These are phyloP conservation scores for Globisporangium yorkense DNA, from an alignment of 352 stramenopile species.

Conservation along the genomic window DNA sequence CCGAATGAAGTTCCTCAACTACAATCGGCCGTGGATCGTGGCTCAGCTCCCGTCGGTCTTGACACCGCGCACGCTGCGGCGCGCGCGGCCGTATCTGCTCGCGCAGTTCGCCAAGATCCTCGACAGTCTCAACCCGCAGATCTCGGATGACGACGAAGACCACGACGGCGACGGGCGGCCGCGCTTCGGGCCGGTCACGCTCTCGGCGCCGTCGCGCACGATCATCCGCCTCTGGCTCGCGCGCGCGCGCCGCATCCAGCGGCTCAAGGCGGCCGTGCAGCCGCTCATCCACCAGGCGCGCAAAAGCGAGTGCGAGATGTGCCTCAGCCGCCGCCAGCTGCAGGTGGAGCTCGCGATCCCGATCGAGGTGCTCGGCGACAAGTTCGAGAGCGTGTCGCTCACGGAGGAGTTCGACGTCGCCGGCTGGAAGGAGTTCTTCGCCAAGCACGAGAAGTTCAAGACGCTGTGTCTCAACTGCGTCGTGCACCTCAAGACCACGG, in stretches of 20 bases:
- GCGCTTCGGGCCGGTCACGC: constrained; percentile 87
- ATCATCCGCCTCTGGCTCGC: constrained; percentile 93
- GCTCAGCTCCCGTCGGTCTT: constrained; percentile 93
- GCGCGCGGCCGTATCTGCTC: constrained; percentile 91
- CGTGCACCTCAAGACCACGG: constrained; percentile 57
- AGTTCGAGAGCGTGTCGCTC: constrained; percentile 86
- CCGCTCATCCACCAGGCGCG: constrained; percentile 88
- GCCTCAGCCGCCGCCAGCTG: constrained; percentile 90
- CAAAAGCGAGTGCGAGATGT: constrained; percentile 94
- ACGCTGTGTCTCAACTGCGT: constrained; percentile 94
- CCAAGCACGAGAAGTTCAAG: constrained; percentile 91
- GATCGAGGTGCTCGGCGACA: constrained; percentile 90
- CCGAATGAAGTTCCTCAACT: constrained; percentile 96
- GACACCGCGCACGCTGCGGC: constrained; percentile 89
- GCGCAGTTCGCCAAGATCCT: constrained; percentile 96
- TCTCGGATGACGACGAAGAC: constrained; percentile 92
- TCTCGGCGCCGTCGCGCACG: constrained; percentile 87
- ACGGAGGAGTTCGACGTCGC: constrained; percentile 90
- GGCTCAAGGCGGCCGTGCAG: constrained; percentile 86
- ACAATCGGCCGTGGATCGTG: constrained; percentile 97
- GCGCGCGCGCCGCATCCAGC: constrained; percentile 72
- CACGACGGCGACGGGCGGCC: constrained; percentile 53
- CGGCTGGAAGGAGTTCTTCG: constrained; percentile 95
- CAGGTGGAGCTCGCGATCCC: constrained; percentile 92
- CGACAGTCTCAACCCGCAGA: constrained; percentile 91